Conservation (phyloP, 345 rosid genomes). For the Linum lewisii region DNA sequence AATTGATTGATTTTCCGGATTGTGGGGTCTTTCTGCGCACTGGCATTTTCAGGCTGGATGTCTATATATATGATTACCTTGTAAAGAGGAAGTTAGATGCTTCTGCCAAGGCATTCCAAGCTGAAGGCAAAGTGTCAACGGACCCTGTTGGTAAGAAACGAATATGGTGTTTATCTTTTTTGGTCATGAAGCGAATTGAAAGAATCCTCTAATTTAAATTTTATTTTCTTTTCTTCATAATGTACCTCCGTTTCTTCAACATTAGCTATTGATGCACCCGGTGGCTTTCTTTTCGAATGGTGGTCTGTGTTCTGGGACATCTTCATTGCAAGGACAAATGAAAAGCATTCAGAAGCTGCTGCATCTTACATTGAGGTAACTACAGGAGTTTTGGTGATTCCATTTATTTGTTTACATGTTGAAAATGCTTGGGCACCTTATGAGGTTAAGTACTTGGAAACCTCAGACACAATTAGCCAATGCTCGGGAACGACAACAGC, state of each 20-base stretch:
- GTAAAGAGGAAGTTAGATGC: conserved; percentile 50
- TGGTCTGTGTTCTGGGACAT: conserved; percentile 84
- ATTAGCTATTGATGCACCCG: conserved; percentile 61
- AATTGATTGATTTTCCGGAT: background rate
- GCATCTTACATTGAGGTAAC: conserved; percentile 50
- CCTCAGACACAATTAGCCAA: conserved; percentile 39
- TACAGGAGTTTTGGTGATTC: background rate
- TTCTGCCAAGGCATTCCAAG: conserved; percentile 53
- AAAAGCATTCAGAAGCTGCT: conserved; percentile 49
- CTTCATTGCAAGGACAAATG: conserved; percentile 44
- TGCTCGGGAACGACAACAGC: conserved; percentile 27
- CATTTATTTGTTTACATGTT: too few species aligned
- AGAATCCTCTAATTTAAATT: background rate
- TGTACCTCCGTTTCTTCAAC: conserved; percentile 5
- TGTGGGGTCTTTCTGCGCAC: background rate
- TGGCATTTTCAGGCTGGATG: conserved; percentile 46
- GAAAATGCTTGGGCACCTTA: background rate
- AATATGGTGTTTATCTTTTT: too few species aligned
- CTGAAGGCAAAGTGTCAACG: conserved; percentile 48
- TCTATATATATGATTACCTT: conserved; percentile 56
- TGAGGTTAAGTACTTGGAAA: conserved; percentile 9
- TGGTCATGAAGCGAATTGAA: too few species aligned
- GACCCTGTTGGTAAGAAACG: conserved; percentile 45
- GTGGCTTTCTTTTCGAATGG: conserved; percentile 68
- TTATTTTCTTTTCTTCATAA: background rate